Evolutionary conservation across 257 asterid species (phyloP), one percentile per base, ranked within the genome.

Genomic region (Solanum phureja): DNA sequence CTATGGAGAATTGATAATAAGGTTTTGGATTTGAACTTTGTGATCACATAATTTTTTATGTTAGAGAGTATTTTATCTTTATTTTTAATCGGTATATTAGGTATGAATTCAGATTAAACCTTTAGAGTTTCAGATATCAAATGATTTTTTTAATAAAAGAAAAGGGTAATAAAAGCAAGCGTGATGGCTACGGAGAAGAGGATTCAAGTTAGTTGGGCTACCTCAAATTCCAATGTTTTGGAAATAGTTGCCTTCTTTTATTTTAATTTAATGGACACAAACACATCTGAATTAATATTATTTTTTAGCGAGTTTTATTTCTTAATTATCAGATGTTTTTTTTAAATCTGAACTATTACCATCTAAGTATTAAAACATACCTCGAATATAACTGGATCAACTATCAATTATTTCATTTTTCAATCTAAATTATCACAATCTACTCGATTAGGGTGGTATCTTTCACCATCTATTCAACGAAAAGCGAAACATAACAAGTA

Each of bases 141-240:
- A 33, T 71, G 13, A 31, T 33, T 71, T 71, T 14, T 69, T 0
- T 33, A 2, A 3, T 6, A 14, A 69, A 13, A 31, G 6, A 9
- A 21, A 35, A 4, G 3, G 49, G 16, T 77, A 42, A 24, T 4
- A 42, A 77, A 14, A 24, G 37, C 60, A 42, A 40, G 2, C 84
- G 84, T 77, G 84, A 77, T 29, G n/a, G 84, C 84, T 42, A 77
- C 64, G 84, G 37, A 14, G 84, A 77, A 76, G 83, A 40, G 83
- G n/a, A 77, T 24, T 42, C n/a, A 77, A 42, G n/a, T 40, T 77
- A 13, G 62, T 77, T 42, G 14, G 12, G 64, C 24, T 13, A 40
- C 60, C 14, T 24, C 84, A 42, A 42, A 40, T 77, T 77, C 37
- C 84, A 40, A 77, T 12, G 62, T 77, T 76, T 76, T 77, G 84